Conservation (phyloP, 352 stramenopile genomes). For the Phytophthora fragariae region DNA sequence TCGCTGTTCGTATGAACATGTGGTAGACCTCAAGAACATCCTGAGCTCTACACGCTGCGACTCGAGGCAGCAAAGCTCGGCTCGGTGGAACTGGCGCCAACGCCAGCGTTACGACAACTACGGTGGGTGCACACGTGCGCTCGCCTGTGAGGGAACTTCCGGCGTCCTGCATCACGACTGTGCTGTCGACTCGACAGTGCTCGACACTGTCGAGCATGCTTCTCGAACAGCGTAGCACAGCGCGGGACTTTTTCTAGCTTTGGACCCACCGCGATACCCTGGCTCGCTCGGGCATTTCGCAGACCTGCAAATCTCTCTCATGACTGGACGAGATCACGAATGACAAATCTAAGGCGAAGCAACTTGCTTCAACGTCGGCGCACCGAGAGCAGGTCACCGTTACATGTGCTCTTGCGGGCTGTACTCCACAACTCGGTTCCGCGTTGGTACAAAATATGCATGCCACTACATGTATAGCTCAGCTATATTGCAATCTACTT, state of each 20-base stretch:
- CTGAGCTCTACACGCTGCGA: constrained; percentile 25
- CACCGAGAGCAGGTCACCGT: not conserved
- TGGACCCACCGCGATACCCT: not conserved
- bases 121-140: not conserved
- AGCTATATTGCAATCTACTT: too few relatives aligned
- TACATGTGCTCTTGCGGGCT: not conserved
- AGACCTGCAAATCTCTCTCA: not conserved
- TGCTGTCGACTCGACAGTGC: not conserved
- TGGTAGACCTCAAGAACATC: constrained; percentile 14
- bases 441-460: too few relatives aligned
- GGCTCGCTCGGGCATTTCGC: not conserved
- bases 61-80: not conserved
- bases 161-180: not conserved
- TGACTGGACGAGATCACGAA: not conserved
- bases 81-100: not conserved
- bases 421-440: too few relatives aligned
- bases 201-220: constrained; percentile 1
- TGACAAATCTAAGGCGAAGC: not conserved
- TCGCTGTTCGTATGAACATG: constrained; percentile 36
- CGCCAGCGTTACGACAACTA: constrained; percentile 1
- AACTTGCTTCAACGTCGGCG: not conserved
- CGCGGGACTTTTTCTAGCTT: constrained; percentile 20
- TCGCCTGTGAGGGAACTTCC: constrained; percentile 14
- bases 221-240: constrained; percentile 21
- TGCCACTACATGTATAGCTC: too few relatives aligned